Evolutionary conservation across 805 yeast species (phyloP).

Genomic region (Kluyveromyces aestuarii): DNA sequence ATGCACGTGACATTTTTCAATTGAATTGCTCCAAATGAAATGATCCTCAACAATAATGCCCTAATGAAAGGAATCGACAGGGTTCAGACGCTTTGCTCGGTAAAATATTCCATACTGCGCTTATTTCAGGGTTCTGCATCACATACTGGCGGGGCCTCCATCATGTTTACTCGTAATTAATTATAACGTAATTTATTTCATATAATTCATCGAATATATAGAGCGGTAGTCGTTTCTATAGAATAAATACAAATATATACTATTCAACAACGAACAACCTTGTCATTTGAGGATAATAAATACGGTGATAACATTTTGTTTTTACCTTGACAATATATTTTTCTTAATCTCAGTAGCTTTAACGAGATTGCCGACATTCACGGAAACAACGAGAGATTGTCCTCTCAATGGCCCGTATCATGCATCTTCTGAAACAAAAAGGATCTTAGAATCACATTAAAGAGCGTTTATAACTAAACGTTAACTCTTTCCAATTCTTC

Average conservation of each 20-base stretch:
- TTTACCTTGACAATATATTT: neutral
- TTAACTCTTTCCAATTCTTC: slow-evolving; percentile 72
- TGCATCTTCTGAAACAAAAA: neutral
- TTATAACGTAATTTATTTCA: neutral
- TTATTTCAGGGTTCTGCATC: no score
- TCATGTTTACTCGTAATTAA: no score
- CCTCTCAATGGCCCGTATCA: neutral
- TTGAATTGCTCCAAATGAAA: no score
- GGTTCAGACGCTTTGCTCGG: no score
- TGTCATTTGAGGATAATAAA: neutral
- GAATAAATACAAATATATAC: neutral
- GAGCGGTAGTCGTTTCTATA: neutral
- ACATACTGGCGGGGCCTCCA: no score
- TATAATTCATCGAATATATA: neutral
- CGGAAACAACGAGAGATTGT: neutral
- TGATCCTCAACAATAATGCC: no score
- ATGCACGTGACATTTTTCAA: neutral
- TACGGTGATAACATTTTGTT: neutral
- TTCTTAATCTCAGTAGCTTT: neutral
- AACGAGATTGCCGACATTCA: neutral
- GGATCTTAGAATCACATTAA: neutral
- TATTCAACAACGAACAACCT: neutral
- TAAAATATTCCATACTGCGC: no score
- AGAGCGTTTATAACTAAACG: slow-evolving; percentile 19
- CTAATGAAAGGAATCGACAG: no score